A percentile compares a stretch with the other conserved stretches of the same genome.
phyloP scores from a whole-genome alignment of 1,284 basidiomycete genomes.

The Cronartium ribicola region DNA sequence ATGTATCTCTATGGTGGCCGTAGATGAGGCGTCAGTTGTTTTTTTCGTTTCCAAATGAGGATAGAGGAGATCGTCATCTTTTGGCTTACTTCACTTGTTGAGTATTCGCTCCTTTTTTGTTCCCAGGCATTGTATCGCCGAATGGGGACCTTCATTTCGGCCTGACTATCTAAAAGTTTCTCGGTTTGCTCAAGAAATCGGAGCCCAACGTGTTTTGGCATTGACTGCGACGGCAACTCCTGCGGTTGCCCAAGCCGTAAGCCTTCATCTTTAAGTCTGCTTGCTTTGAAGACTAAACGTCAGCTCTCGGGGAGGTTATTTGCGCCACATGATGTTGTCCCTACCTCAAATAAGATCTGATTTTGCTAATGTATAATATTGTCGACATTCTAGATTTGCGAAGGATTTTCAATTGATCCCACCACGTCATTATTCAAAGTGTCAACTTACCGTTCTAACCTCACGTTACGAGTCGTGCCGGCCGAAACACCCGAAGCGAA shows the following conservation, averaged over 20 bases:
- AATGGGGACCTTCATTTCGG: slow-evolving; percentile 1
- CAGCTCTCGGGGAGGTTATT: neutral
- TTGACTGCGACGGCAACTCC: slow-evolving; percentile 62
- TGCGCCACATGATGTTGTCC: neutral
- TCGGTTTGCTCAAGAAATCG: neutral
- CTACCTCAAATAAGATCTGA: neutral
- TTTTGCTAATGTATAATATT: neutral
- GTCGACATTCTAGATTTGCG: neutral
- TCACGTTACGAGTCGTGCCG: neutral
- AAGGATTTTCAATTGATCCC: slow-evolving; percentile 1
- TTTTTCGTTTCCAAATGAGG: neutral
- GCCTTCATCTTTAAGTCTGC: slow-evolving; percentile 47
- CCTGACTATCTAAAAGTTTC: neutral
- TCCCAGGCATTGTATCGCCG: neutral
- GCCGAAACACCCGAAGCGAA: neutral
- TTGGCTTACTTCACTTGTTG: neutral
- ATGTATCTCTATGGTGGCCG: neutral
- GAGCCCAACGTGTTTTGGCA: neutral
- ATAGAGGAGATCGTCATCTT: neutral
- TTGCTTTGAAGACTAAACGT: too few species aligned
- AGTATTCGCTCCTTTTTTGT: neutral
- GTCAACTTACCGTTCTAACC: neutral
- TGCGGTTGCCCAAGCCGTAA: slow-evolving; percentile 69
- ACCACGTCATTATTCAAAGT: neutral
- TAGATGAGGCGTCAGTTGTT: neutral